phyloP scores from a whole-genome alignment of 768 basidiomycete genomes.

The Multifurca ochricompacta region DNA sequence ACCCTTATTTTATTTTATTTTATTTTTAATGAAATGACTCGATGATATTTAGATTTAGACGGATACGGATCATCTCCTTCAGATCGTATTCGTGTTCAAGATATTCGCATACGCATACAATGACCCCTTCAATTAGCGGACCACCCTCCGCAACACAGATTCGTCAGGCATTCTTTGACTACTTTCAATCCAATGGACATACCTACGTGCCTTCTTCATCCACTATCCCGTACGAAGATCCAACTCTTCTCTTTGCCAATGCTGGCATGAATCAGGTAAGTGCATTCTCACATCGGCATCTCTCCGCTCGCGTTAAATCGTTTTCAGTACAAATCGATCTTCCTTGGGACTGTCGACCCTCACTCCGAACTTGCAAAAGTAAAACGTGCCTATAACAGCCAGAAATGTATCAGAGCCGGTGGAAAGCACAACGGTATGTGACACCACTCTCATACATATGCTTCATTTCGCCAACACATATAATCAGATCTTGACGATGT shows the following conservation, averaged over 20 bases:
- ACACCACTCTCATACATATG: background rate
- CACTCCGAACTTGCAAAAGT: constrained; percentile 85
- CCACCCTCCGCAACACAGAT: constrained; percentile 50
- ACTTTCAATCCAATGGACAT: constrained; percentile 73
- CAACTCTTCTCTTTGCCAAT: constrained; percentile 95
- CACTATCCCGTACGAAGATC: constrained; percentile 96
- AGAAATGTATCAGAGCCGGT: constrained; percentile 98
- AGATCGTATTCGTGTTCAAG: constrained; percentile 1
- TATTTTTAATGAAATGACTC: too few species aligned
- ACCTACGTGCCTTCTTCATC: constrained; percentile 86
- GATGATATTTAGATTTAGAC: constrained; percentile 8
- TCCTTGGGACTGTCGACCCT: constrained; percentile 96
- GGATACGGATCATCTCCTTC: background rate
- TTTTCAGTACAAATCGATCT: constrained; percentile 86
- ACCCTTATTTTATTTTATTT: too few species aligned
- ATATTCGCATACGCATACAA: constrained; percentile 13
- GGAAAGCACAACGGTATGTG: constrained; percentile 92
- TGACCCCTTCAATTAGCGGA: background rate
- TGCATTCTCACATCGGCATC: background rate
- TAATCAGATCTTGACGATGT: constrained; percentile 91
- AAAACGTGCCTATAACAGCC: constrained; percentile 90
- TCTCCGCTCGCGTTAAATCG: background rate
- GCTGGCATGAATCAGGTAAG: constrained; percentile 93
- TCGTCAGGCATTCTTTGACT: constrained; percentile 86
- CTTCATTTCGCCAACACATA: constrained; percentile 3